Conservation (phyloP, 1,139 yeast genomes). For the Suzukiozyma palmioleophila region DNA sequence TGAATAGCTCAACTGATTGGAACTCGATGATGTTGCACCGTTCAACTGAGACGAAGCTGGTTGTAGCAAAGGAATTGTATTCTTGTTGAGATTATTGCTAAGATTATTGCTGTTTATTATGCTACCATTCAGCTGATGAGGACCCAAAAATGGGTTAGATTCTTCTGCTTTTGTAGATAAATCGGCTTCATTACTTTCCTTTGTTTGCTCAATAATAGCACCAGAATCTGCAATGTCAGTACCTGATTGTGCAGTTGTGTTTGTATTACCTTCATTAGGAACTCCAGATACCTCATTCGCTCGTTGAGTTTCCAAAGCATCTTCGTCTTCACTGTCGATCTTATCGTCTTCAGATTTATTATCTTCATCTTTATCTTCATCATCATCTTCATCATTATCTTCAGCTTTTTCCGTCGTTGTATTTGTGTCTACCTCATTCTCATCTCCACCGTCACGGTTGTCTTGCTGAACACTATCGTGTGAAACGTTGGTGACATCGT, state of each 20-base stretch:
- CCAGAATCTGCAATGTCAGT: neutral
- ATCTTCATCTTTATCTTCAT: slow-evolving; percentile 1
- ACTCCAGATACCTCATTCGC: neutral
- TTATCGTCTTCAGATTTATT: slow-evolving; percentile 5
- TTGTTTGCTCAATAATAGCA: neutral
- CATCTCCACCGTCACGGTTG: slow-evolving; percentile 5
- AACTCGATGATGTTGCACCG: slow-evolving; percentile 4
- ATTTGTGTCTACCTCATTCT: slow-evolving; percentile 3
- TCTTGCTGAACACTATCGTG: neutral
- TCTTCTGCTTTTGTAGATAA: neutral
- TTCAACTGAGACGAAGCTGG: neutral
- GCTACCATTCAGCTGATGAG: neutral
- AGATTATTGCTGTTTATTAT: slow-evolving; percentile 1
- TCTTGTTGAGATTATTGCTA: neutral
- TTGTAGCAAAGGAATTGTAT: neutral
- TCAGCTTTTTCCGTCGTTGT: neutral
- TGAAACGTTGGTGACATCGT: neutral
- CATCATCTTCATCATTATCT: slow-evolving; percentile 2
- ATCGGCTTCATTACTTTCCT: neutral
- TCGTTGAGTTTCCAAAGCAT: slow-evolving; percentile 11
- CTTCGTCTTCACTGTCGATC: slow-evolving; percentile 4
- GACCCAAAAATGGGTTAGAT: neutral
- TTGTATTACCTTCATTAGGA: neutral
- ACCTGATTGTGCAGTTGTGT: neutral
- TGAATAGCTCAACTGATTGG: slow-evolving; percentile 19